Evolutionary conservation across 306 rosid genomes (phyloP).

Genomic region (Herpetospermum pedunculosum): DNA sequence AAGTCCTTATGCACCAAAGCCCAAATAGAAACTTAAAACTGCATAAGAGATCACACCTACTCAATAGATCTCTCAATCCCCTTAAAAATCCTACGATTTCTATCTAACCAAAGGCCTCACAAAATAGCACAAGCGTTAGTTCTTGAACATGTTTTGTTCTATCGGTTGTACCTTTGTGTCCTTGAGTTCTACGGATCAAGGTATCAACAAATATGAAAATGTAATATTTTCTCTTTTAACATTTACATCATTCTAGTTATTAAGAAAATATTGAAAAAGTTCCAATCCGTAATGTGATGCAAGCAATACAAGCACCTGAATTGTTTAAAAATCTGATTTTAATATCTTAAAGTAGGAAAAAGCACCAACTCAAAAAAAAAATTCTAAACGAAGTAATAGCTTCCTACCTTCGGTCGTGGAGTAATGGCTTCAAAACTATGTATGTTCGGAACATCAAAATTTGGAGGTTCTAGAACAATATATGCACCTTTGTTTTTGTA

Average conservation of each 20-base stretch:
- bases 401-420: conserved; percentile 69
- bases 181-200: background rate
- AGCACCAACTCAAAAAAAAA: background rate
- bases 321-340: background rate
- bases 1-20: too few relatives aligned
- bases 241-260: background rate
- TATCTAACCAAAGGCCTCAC: background rate
- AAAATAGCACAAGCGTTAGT: background rate
- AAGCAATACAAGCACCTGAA: background rate
- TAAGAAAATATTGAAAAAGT: background rate
- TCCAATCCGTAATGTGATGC: background rate
- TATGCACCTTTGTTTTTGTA: conserved; percentile 75
- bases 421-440: conserved; percentile 60
- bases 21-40: background rate
- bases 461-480: conserved; percentile 61
- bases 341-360: background rate
- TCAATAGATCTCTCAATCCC: too few relatives aligned
- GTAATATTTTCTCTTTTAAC: background rate
- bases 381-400: background rate
- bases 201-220: background rate
- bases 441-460: conserved; percentile 59
- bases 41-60: too few relatives aligned
- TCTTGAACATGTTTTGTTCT: background rate
- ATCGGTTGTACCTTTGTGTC: background rate
- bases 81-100: too few relatives aligned